phyloP scores from a whole-genome alignment of 306 rosid genomes.

The Pyrus pyrifolia region DNA sequence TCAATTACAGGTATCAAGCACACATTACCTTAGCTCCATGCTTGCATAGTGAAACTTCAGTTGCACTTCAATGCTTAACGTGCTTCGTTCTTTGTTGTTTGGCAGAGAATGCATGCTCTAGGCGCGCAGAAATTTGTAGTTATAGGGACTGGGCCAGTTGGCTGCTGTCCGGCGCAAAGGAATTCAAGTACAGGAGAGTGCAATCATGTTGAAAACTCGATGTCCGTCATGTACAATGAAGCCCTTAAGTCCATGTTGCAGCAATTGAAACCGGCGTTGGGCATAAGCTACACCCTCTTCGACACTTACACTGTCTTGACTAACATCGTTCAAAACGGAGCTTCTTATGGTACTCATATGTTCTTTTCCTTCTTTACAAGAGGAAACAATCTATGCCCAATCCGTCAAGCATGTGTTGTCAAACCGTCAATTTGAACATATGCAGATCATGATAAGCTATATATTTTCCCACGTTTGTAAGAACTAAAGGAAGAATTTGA shows the following conservation, averaged over 20 bases:
- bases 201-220: constrained; percentile 28
- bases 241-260: constrained; percentile 44
- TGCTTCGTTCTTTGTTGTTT: background rate
- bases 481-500: background rate
- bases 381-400: background rate
- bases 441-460: background rate
- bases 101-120: constrained; percentile 36
- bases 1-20: constrained; percentile 44
- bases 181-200: constrained; percentile 29
- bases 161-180: constrained; percentile 59
- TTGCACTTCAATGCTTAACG: background rate
- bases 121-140: constrained; percentile 57
- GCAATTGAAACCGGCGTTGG: constrained; percentile 30
- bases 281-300: constrained; percentile 39
- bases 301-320: constrained; percentile 29
- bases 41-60: background rate
- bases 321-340: constrained; percentile 30
- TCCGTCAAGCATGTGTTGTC: background rate
- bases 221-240: constrained; percentile 34
- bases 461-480: background rate
- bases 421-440: background rate
- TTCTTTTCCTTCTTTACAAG: no score
- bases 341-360: constrained; percentile 34
- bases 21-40: background rate
- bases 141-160: constrained; percentile 43